Evolutionary conservation across 352 stramenopile species (phyloP), one percentile per base, ranked within the genome.

Genomic region (Thraustochytrium sp.): DNA sequence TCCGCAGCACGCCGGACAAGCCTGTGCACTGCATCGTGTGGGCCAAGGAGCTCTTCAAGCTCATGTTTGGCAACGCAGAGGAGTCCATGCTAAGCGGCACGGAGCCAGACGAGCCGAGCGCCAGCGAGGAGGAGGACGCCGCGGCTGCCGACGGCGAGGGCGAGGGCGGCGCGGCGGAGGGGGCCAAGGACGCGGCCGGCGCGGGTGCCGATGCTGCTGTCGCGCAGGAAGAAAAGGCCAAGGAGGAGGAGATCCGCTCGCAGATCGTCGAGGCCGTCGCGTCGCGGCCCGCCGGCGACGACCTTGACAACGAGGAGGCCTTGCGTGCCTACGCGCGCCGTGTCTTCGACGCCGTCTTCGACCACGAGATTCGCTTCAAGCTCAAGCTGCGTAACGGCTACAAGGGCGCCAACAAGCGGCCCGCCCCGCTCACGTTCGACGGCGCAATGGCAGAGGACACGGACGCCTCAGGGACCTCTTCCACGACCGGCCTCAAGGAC

Each of bases 1-100:
- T 99, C 87, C 93, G 97, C 40, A 96, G 91, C 55, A 99, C 97
- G 21, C 97, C 97, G 0, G 95, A 97, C 87, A 98, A 99, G 90
- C 97, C 98, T 78, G 97, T 99, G 37, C 97, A 99, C 89, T 99
- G 96, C 87, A 99, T 99, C 84, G 97, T 99, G 37, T 99, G 97
- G 97, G 95, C 95, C 48, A 97, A 97, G 87, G 93, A 97, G 87
- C n/a, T 87, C 26, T 96, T 94, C 85, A 95, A 94, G 68, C 87
- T 97, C 1, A 86, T 96, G 26, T 97, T 97, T 86, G 90, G 90
- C 8, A 90, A 92, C 73, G 80, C 85, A 2, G 85, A 91, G 78
- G 90, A 95, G 31, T 94, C 94, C 46, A 99, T 99, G 95, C 90
- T 99, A 2, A 99, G 92, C 84, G 93, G 96, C 84, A 90, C 92